phyloP scores from a whole-genome alignment of 1,139 yeast species.

The Wickerhamiella infanticola region DNA sequence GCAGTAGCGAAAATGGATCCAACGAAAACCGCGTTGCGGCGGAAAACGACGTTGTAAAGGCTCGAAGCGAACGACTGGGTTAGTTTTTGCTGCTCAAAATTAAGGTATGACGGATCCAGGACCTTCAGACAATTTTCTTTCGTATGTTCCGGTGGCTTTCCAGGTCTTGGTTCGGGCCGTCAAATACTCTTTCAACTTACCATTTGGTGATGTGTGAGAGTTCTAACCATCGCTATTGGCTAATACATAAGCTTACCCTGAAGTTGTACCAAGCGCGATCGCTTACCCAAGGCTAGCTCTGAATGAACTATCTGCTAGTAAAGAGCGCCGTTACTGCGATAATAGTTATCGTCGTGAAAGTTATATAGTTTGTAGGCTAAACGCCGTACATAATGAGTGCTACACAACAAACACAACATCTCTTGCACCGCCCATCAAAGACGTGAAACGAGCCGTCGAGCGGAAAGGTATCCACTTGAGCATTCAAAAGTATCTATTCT shows the following conservation, averaged over 20 bases:
- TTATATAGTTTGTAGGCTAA: too few species aligned
- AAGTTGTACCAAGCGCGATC: too few species aligned
- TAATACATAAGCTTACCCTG: not conserved
- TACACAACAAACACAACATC: too few species aligned
- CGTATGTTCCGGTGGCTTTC: not conserved
- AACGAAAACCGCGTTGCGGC: conserved; percentile 87
- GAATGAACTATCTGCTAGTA: too few species aligned
- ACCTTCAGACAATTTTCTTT: not conserved
- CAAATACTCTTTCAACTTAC: not conserved
- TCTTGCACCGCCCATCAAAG: too few species aligned
- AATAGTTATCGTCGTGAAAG: too few species aligned
- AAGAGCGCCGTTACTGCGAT: too few species aligned
- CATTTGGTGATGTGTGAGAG: conserved; percentile 1
- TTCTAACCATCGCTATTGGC: conserved; percentile 1
- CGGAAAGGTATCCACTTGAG: too few species aligned
- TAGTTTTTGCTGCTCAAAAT: not conserved
- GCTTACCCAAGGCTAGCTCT: too few species aligned
- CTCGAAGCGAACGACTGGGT: conserved; percentile 33
- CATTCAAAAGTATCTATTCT: too few species aligned
- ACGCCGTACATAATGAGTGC: too few species aligned
- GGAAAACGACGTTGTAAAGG: conserved; percentile 57
- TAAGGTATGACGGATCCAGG: not conserved
- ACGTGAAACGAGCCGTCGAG: too few species aligned
- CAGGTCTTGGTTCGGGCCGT: not conserved
- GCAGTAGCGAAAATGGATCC: conserved; percentile 77